Conservation (phyloP, 306 rosid species). For the Malus orientalis region DNA sequence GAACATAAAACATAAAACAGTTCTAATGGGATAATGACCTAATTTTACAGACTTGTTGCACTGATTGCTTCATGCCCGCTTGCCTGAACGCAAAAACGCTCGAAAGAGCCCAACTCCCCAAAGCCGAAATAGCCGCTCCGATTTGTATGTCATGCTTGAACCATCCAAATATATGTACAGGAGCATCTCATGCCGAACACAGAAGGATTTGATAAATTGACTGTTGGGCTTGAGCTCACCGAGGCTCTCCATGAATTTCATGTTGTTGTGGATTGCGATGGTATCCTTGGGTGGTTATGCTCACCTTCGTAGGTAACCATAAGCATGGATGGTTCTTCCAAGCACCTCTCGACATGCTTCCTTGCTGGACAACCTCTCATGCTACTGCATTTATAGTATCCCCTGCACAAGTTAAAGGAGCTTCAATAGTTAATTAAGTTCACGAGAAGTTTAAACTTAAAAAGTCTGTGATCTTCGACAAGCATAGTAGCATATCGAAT, state of each 20-base stretch:
- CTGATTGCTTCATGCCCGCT: constrained; percentile 9
- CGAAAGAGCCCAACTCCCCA: constrained; percentile 27
- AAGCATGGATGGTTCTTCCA: constrained; percentile 94
- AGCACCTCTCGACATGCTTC: constrained; percentile 96
- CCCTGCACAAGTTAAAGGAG: constrained; percentile 46
- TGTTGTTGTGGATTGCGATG: constrained; percentile 71
- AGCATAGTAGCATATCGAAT: neutral
- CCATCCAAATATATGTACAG: constrained; percentile 61
- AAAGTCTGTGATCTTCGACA: neutral
- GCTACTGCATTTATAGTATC: constrained; percentile 99
- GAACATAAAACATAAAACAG: constrained; percentile 17
- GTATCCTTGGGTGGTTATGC: constrained; percentile 80
- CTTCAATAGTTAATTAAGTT: constrained; percentile 2
- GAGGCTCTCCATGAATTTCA: constrained; percentile 36
- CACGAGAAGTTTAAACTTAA: neutral
- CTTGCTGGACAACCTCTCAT: constrained; percentile 99
- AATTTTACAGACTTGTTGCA: constrained; percentile 42
- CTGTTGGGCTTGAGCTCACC: constrained; percentile 21
- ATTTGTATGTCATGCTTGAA: constrained; percentile 33
- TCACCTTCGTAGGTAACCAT: constrained; percentile 95
- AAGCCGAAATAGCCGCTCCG: constrained; percentile 24
- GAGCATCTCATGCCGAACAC: constrained; percentile 50
- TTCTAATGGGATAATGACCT: constrained; percentile 36
- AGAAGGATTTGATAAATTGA: constrained; percentile 7
- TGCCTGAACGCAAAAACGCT: constrained; percentile 26